These are phyloP conservation scores for Pugionium dolabratum DNA, from an alignment of 345 rosid genomes.

Conservation along the genomic window DNA sequence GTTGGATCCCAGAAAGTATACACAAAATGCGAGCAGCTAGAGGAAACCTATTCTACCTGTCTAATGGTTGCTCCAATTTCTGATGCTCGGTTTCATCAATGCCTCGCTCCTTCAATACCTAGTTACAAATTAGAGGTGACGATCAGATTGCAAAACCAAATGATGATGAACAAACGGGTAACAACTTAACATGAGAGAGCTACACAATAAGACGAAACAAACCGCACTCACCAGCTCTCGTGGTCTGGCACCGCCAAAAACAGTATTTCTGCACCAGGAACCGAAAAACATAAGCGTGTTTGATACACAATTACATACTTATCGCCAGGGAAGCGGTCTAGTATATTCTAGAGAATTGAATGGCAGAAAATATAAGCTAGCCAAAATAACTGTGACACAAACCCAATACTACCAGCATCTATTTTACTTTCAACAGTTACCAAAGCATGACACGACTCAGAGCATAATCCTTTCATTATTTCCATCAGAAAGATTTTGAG, in stretches of 20 bases:
- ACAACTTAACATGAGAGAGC: slow-evolving; percentile 15
- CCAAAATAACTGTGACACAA: slow-evolving; percentile 2
- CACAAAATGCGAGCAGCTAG: neutral
- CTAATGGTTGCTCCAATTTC: slow-evolving; percentile 49
- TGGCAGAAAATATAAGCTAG: slow-evolving; percentile 7
- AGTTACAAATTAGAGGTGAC: slow-evolving; percentile 19
- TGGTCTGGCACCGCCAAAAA: slow-evolving; percentile 88
- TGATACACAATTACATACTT: slow-evolving; percentile 2
- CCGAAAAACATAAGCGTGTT: slow-evolving; percentile 20
- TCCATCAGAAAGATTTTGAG: slow-evolving; percentile 4
- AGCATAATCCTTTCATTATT: slow-evolving; percentile 10
- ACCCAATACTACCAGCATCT: slow-evolving; percentile 18
- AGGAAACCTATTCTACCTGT: slow-evolving; percentile 50
- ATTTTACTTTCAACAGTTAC: slow-evolving; percentile 4
- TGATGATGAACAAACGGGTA: slow-evolving; percentile 22
- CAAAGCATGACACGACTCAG: slow-evolving; percentile 7
- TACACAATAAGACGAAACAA: slow-evolving; percentile 24
- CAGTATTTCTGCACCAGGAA: slow-evolving; percentile 56
- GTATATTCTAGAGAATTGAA: slow-evolving; percentile 14
- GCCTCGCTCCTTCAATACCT: slow-evolving; percentile 80
- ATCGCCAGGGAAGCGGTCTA: neutral
- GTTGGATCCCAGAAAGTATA: slow-evolving; percentile 6
- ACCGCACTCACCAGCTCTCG: slow-evolving; percentile 63
- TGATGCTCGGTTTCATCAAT: slow-evolving; percentile 50
- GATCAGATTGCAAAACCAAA: slow-evolving; percentile 22